Percentiles rank a stretch among this genome's conserved stretches.
phyloP scores from a whole-genome alignment of 2,329 filamentous ascomycete genomes.

The Tolypocladium cylindrosporum region DNA sequence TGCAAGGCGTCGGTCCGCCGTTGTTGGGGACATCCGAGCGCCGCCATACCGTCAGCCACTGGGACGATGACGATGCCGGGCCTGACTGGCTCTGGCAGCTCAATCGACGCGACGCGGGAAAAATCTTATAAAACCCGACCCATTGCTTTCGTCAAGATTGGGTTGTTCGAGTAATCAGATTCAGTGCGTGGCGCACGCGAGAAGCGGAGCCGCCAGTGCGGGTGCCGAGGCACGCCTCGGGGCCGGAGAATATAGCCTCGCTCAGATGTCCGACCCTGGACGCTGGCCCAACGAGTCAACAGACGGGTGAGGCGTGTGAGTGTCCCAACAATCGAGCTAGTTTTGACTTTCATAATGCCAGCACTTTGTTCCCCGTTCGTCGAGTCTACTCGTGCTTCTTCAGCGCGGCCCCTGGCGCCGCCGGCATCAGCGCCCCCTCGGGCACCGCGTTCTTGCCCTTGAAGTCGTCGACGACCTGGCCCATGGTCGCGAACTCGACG shows the following conservation, averaged over 20 bases:
- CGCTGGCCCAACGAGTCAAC: neutral
- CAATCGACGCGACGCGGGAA: neutral
- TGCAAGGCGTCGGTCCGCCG: neutral
- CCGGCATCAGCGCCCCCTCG: conserved; percentile 51
- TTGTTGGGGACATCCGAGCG: neutral
- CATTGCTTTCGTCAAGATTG: neutral
- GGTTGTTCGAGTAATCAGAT: neutral
- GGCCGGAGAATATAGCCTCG: neutral
- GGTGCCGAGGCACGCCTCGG: neutral
- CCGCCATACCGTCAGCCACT: neutral
- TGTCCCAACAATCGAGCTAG: neutral
- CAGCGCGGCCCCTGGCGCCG: conserved; percentile 11
- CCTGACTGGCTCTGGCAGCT: neutral
- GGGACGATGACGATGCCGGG: neutral
- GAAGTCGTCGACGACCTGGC: conserved; percentile 63
- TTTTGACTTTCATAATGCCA: neutral
- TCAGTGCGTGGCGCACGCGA: neutral
- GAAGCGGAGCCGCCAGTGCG: neutral
- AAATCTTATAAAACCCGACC: neutral
- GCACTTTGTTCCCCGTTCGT: too few relatives aligned
- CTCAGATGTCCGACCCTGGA: neutral
- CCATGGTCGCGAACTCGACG: conserved; percentile 60
- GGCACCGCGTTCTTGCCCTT: conserved; percentile 53
- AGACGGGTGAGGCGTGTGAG: neutral
- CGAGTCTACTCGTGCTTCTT: neutral